phyloP scores from a whole-genome alignment of 1,284 basidiomycete genomes.

The Prillingera fragicola region DNA sequence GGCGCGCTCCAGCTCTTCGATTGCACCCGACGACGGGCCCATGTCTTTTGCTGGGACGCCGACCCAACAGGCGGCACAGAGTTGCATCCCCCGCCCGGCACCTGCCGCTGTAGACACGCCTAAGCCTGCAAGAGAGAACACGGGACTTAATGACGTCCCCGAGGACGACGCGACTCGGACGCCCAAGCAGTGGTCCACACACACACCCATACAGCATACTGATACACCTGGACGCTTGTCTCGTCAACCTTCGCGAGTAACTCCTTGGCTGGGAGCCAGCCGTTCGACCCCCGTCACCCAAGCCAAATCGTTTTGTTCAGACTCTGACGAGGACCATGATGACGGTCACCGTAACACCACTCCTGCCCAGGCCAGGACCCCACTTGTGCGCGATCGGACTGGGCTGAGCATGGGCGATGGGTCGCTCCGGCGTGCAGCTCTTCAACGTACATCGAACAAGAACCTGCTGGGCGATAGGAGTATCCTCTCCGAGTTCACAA shows the following conservation, averaged over 20 bases:
- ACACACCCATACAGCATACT: no score
- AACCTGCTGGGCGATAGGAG: background rate
- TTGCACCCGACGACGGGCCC: no score
- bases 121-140: no score
- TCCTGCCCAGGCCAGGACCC: slow-evolving; percentile 2
- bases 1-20: no score
- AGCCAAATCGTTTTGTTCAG: slow-evolving; percentile 6
- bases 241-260: slow-evolving; percentile 10
- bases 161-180: no score
- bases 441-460: background rate
- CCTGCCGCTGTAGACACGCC: no score
- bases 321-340: slow-evolving; percentile 4
- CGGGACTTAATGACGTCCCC: no score
- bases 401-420: slow-evolving; percentile 7
- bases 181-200: no score
- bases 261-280: slow-evolving; percentile 16
- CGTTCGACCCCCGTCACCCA: background rate
- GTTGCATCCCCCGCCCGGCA: no score
- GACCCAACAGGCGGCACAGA: no score
- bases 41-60: no score
- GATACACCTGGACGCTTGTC: no score
- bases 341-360: background rate
- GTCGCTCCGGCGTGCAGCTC: slow-evolving; percentile 1
- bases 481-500: background rate
- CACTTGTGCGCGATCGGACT: slow-evolving; percentile 28